Base-by-base conservation (phyloP, 768 basidiomycete genomes). In the Paxillus involutus region DNA sequence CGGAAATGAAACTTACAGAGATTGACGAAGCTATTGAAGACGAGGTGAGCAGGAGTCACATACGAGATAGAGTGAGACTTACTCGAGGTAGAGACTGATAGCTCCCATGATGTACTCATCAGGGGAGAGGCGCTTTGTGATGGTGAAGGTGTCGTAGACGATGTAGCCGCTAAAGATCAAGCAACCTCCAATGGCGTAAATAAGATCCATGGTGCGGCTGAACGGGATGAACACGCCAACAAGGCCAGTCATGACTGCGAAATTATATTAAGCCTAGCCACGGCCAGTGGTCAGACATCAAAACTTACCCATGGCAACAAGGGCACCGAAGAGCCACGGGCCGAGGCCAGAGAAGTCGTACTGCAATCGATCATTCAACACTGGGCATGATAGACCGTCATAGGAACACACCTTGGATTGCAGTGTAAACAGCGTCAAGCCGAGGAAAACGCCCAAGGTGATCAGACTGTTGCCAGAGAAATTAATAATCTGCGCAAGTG, bases 331-430 rank as follows among this genome's bases (percentile, higher is more conserved):
- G 29, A 98, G 79, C 83, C 88, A 96, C 1, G 95, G 91, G 0
- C 86, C 94, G 76, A 97, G 83, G 49, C 90, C 90, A 12, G 86
- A 88, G 73, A 99, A 98, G 75, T 98, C 95, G 72, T 93, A 97
- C 89, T 92, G 60, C 36, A 55, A 36, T 14, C 3, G 39, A 39
- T 43, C 12, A 56, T 54, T 45, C 6, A 45, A 37, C 21, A 37
- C 14, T 12, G n/a, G 16, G 33, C 11, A 24, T 13, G 6, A 55
- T 41, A 13, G 32, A 41, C 51, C 19, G 37, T 16, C 14, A 30
- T 12, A 55, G 17, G 29, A 13, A 50, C 77, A 17, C 57, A 89
- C 90, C 79, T 96, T 96, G 53, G 90, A 91, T 70, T 96, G 94
- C 68, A 97, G 77, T 1, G 97, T 98, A 77, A 97, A 98, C 49